These are phyloP conservation scores for Microthyrium microscopicum DNA, from an alignment of 2,329 filamentous ascomycete species.

Conservation along the genomic window DNA sequence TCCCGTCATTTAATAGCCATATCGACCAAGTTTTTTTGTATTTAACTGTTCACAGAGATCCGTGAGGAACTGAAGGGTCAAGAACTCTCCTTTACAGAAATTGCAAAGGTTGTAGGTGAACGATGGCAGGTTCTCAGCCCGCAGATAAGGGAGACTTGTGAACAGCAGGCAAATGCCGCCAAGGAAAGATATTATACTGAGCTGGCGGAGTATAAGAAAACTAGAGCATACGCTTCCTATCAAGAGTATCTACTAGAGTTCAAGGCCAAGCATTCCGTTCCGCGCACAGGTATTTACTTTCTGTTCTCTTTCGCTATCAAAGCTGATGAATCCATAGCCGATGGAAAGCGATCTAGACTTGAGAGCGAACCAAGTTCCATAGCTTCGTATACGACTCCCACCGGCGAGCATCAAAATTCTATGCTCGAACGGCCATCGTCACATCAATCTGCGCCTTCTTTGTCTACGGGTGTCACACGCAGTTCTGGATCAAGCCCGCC, in stretches of 20 bases:
- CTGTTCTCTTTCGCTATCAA: constrained; percentile 9
- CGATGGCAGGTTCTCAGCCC: constrained; percentile 59
- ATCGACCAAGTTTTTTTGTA: constrained; percentile 6
- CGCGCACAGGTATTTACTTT: constrained; percentile 17
- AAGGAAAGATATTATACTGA: constrained; percentile 67
- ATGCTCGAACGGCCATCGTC: no score
- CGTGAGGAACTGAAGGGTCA: constrained; percentile 62
- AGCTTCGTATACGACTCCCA: no score
- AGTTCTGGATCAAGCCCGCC: no score
- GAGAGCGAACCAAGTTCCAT: constrained; percentile 21
- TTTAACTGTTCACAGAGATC: constrained; percentile 37
- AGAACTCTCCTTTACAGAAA: constrained; percentile 65
- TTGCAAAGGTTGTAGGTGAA: constrained; percentile 67
- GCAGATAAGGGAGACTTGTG: constrained; percentile 53
- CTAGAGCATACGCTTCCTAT: constrained; percentile 50
- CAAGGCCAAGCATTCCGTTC: constrained; percentile 47
- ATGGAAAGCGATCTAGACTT: constrained; percentile 27
- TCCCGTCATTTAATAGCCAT: background rate
- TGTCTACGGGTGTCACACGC: no score
- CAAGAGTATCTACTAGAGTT: constrained; percentile 60
- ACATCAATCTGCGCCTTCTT: no score
- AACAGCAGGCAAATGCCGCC: constrained; percentile 51
- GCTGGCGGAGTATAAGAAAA: constrained; percentile 62
- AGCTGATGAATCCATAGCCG: constrained; percentile 10
- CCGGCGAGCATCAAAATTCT: no score